These are phyloP conservation scores for Quercus mongolica DNA, from an alignment of 306 rosid genomes.

Conservation along the genomic window DNA sequence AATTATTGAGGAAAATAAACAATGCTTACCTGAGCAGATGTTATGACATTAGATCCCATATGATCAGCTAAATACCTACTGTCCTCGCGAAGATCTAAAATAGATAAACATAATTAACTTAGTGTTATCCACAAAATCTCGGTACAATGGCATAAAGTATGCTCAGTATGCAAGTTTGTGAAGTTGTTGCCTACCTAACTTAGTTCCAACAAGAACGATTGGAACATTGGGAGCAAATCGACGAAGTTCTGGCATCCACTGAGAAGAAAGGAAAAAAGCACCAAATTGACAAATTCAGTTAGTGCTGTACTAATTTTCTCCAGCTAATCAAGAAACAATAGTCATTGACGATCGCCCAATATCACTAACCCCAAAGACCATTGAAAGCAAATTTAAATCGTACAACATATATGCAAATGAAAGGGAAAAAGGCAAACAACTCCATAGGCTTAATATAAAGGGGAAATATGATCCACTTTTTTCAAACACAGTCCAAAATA, in stretches of 20 bases:
- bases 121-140: constrained; percentile 6
- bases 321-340: background rate
- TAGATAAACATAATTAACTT: constrained; percentile 7
- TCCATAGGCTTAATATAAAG: background rate
- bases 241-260: constrained; percentile 99
- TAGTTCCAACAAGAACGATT: constrained; percentile 94
- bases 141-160: background rate
- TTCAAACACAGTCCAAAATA: constrained; percentile 19
- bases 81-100: constrained; percentile 84
- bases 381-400: background rate
- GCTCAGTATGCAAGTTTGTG: background rate
- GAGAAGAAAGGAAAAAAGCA: constrained; percentile 21
- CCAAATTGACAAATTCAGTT: constrained; percentile 9
- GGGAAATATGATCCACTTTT: constrained; percentile 10
- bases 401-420: background rate
- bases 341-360: background rate
- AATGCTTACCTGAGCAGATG: constrained; percentile 68
- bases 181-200: constrained; percentile 57
- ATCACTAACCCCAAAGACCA: background rate
- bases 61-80: constrained; percentile 72
- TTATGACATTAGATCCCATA: constrained; percentile 66
- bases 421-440: background rate
- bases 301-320: background rate
- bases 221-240: constrained; percentile 96
- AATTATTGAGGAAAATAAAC: background rate